These are phyloP conservation scores for Phytophthora sp. DNA, from an alignment of 352 stramenopile species.

Conservation along the genomic window DNA sequence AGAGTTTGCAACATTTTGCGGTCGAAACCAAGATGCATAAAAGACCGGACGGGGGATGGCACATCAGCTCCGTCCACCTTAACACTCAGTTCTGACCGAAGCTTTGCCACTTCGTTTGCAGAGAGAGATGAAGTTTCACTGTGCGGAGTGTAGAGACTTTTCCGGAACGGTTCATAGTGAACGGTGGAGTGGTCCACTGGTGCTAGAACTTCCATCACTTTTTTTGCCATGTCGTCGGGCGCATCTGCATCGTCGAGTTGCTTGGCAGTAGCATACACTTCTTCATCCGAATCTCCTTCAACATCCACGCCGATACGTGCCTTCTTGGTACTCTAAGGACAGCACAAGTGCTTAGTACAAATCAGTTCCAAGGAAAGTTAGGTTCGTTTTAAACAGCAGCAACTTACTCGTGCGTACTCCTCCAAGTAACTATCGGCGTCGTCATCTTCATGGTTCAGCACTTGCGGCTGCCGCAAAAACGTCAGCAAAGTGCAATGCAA, in stretches of 20 bases:
- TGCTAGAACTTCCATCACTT: conserved; percentile 76
- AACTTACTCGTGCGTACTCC: conserved; percentile 33
- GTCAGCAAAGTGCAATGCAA: neutral
- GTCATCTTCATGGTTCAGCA: conserved; percentile 44
- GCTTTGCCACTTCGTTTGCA: conserved; percentile 36
- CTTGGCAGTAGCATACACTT: conserved; percentile 76
- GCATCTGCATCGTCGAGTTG: conserved; percentile 38
- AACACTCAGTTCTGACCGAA: conserved; percentile 58
- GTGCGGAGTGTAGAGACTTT: conserved; percentile 72
- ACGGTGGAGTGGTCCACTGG: conserved; percentile 74
- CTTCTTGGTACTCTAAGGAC: conserved; percentile 47
- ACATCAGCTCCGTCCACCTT: conserved; percentile 54
- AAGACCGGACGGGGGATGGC: conserved; percentile 73
- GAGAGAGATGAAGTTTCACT: conserved; percentile 45
- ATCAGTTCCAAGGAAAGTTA: no score
- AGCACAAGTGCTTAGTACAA: no score
- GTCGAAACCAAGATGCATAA: conserved; percentile 76
- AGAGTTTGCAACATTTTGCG: conserved; percentile 69
- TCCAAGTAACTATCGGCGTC: conserved; percentile 40
- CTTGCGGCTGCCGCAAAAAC: conserved; percentile 24
- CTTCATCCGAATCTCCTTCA: conserved; percentile 67
- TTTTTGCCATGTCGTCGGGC: conserved; percentile 47
- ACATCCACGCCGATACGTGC: conserved; percentile 10
- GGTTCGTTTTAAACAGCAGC: neutral
- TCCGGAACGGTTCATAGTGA: conserved; percentile 85